Evolutionary conservation across 345 rosid species (phyloP).

Genomic region (Alliaria petiolata): DNA sequence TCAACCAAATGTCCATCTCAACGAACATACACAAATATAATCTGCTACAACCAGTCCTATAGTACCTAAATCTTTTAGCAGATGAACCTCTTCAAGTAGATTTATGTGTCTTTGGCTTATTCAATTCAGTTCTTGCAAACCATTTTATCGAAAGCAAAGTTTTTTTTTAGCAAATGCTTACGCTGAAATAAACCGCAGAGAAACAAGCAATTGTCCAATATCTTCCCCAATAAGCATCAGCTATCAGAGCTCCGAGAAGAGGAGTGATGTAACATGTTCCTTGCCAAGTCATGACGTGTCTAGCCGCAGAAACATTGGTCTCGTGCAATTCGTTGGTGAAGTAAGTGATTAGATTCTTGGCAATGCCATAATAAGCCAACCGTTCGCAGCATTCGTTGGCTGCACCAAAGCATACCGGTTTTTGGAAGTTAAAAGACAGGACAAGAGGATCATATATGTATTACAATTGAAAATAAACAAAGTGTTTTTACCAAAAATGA

Average conservation of each 20-base stretch:
- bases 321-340: slow-evolving; percentile 15
- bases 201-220: slow-evolving; percentile 59
- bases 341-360: slow-evolving; percentile 27
- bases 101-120: neutral
- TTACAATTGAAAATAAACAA: too few relatives aligned
- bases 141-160: neutral
- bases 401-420: neutral
- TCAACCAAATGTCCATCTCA: neutral
- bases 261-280: slow-evolving; percentile 62
- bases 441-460: too few relatives aligned
- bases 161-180: slow-evolving; percentile 4
- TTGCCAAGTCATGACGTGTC: slow-evolving; percentile 54
- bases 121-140: neutral
- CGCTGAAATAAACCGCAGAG: slow-evolving; percentile 45
- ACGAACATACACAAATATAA: too few relatives aligned
- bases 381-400: slow-evolving; percentile 37
- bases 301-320: slow-evolving; percentile 34
- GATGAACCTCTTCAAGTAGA: too few relatives aligned
- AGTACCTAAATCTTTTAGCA: too few relatives aligned
- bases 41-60: too few relatives aligned
- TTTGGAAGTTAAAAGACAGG: too few relatives aligned
- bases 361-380: slow-evolving; percentile 50
- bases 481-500: too few relatives aligned
- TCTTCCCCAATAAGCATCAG: slow-evolving; percentile 61
- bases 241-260: slow-evolving; percentile 52